Percentiles rank a stretch among this genome's conserved stretches.
Evolutionary conservation across 73 alveolate species (phyloP).

Genomic region (Paramecium caudatum): DNA sequence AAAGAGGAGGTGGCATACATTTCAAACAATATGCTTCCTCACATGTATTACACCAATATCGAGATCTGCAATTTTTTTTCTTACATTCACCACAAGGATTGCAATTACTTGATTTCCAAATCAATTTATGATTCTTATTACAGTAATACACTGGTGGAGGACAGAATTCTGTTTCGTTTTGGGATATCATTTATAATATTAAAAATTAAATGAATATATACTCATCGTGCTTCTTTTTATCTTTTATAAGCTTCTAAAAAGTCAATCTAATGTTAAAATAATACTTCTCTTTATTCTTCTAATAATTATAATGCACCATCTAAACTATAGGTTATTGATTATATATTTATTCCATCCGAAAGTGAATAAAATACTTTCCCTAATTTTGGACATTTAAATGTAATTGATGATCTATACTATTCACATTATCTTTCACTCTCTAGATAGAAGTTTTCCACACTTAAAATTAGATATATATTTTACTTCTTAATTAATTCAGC

Average conservation of each 20-base stretch:
- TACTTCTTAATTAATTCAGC: neutral
- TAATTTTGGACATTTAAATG: neutral
- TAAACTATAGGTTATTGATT: neutral
- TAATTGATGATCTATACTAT: neutral
- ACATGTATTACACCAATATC: slow-evolving; percentile 44
- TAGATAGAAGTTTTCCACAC: neutral
- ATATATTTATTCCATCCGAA: neutral
- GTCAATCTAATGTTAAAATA: neutral
- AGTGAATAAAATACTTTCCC: neutral
- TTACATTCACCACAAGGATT: slow-evolving; percentile 55
- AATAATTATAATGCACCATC: neutral
- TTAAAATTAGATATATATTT: neutral
- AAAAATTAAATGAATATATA: no score
- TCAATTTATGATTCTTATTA: neutral
- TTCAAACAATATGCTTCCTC: slow-evolving; percentile 7
- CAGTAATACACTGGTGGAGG: slow-evolving; percentile 53
- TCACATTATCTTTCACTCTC: neutral
- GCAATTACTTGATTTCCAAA: slow-evolving; percentile 48
- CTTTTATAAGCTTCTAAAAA: neutral
- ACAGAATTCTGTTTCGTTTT: slow-evolving; percentile 11
- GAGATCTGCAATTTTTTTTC: slow-evolving; percentile 47
- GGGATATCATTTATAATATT: no score
- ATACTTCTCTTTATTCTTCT: neutral
- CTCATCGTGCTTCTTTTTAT: no score
- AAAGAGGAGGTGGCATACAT: slow-evolving; percentile 57